phyloP scores from a whole-genome alignment of 2,329 filamentous ascomycete genomes.

The Penicillium decumbens region DNA sequence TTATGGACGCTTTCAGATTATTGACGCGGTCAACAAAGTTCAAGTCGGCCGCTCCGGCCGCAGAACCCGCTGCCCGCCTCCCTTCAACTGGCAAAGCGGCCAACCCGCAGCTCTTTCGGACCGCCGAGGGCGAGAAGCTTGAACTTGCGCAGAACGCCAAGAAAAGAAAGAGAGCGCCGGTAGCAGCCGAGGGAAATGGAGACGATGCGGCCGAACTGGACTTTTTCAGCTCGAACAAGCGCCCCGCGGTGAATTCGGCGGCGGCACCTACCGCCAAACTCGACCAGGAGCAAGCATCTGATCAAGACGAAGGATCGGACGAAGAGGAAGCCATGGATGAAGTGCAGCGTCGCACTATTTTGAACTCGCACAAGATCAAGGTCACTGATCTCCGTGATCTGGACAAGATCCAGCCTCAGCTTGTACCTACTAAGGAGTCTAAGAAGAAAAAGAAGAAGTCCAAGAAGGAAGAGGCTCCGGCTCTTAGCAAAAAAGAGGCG shows the following conservation, averaged over 20 bases:
- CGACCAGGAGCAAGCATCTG: slow-evolving; percentile 11
- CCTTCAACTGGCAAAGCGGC: slow-evolving; percentile 41
- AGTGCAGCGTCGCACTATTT: slow-evolving; percentile 66
- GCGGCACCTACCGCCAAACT: slow-evolving; percentile 13
- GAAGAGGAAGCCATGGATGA: slow-evolving; percentile 50
- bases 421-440: slow-evolving; percentile 33
- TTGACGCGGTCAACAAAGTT: slow-evolving; percentile 44
- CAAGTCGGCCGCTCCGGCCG: slow-evolving; percentile 29
- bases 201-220: slow-evolving; percentile 30
- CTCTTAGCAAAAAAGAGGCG: slow-evolving; percentile 46
- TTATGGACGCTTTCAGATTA: slow-evolving; percentile 46
- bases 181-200: slow-evolving; percentile 17
- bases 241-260: slow-evolving; percentile 19
- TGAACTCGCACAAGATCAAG: slow-evolving; percentile 79
- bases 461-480: slow-evolving; percentile 42
- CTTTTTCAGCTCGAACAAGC: slow-evolving; percentile 35
- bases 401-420: slow-evolving; percentile 30
- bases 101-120: slow-evolving; percentile 38
- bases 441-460: slow-evolving; percentile 55
- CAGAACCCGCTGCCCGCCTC: slow-evolving; percentile 28
- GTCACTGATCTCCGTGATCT: slow-evolving; percentile 65
- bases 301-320: slow-evolving; percentile 24
- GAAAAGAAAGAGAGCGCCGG: slow-evolving; percentile 38
- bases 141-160: slow-evolving; percentile 26
- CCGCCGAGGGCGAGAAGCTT: slow-evolving; percentile 28